Conservation (phyloP, 768 basidiomycete genomes). For the Mrakia frigida region DNA sequence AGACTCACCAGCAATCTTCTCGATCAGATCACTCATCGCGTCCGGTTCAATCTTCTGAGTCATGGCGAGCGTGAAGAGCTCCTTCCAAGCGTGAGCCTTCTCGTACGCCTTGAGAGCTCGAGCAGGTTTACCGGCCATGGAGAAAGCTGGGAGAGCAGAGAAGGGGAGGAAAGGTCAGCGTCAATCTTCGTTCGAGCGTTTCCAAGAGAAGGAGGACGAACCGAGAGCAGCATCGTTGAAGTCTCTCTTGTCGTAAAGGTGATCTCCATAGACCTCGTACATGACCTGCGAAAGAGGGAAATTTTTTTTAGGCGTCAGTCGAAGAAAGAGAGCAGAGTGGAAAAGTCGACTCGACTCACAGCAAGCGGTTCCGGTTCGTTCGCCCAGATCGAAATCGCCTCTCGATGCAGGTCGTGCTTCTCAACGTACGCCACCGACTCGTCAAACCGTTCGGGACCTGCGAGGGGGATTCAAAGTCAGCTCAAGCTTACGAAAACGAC, state of each 20-base stretch:
- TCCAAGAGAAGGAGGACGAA: constrained; percentile 40
- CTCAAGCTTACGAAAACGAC: not conserved
- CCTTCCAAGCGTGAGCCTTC: constrained; percentile 81
- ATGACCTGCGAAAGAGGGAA: constrained; percentile 30
- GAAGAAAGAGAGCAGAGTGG: not conserved
- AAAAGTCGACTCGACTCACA: constrained; percentile 44
- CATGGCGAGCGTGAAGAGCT: constrained; percentile 74
- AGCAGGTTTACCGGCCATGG: constrained; percentile 56
- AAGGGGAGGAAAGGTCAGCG: constrained; percentile 27
- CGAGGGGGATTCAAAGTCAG: not conserved
- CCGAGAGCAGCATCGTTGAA: constrained; percentile 78
- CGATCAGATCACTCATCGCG: constrained; percentile 61
- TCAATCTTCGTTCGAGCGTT: not conserved
- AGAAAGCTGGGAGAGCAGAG: constrained; percentile 54
- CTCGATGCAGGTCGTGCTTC: constrained; percentile 65
- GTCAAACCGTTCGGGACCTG: constrained; percentile 66
- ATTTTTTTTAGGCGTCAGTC: not conserved
- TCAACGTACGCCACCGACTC: constrained; percentile 78
- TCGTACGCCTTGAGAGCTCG: constrained; percentile 88
- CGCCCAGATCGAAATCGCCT: constrained; percentile 70
- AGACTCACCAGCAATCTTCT: constrained; percentile 69
- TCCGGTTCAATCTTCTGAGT: constrained; percentile 52
- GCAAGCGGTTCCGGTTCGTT: constrained; percentile 56
- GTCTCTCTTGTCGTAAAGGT: constrained; percentile 72
- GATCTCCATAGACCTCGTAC: constrained; percentile 35